Evolutionary conservation across 495 filamentous ascomycete genomes (phyloP).

Genomic region (Chlorociboria aeruginascens): DNA sequence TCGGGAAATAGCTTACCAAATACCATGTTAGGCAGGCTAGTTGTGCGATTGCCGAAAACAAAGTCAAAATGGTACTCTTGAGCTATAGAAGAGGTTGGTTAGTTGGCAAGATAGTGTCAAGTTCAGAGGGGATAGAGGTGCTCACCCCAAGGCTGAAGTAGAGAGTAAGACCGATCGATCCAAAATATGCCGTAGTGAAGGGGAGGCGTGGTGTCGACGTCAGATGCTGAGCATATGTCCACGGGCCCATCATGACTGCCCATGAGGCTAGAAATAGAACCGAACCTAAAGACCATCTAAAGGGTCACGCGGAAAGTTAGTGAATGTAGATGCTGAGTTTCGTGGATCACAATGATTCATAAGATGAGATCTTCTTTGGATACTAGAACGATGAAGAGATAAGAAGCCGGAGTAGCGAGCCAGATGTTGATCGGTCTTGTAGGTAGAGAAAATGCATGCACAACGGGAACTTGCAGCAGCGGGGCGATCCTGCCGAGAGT

Average conservation of each 20-base stretch:
- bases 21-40: slow-evolving; percentile 82
- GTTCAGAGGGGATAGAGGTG: slow-evolving; percentile 21
- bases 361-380: too few relatives aligned
- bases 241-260: slow-evolving; percentile 86
- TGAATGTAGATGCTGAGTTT: background rate
- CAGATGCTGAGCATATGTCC: slow-evolving; percentile 71
- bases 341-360: background rate
- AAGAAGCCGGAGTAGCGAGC: too few relatives aligned
- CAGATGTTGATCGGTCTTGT: background rate
- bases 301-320: slow-evolving; percentile 16
- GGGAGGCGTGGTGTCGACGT: slow-evolving; percentile 75
- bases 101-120: slow-evolving; percentile 10
- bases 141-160: slow-evolving; percentile 88
- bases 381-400: too few relatives aligned
- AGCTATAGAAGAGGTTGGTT: slow-evolving; percentile 38
- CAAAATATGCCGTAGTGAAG: slow-evolving; percentile 96
- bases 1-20: slow-evolving; percentile 93
- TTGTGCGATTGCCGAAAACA: slow-evolving; percentile 74
- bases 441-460: slow-evolving; percentile 3
- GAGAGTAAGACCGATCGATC: slow-evolving; percentile 78
- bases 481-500: slow-evolving; percentile 8
- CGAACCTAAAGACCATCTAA: slow-evolving; percentile 90
- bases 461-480: slow-evolving; percentile 23
- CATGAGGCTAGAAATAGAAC: slow-evolving; percentile 84
- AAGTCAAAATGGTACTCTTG: slow-evolving; percentile 66